These are phyloP conservation scores for Hibiscus syriacus DNA, from an alignment of 345 rosid species.

Conservation along the genomic window DNA sequence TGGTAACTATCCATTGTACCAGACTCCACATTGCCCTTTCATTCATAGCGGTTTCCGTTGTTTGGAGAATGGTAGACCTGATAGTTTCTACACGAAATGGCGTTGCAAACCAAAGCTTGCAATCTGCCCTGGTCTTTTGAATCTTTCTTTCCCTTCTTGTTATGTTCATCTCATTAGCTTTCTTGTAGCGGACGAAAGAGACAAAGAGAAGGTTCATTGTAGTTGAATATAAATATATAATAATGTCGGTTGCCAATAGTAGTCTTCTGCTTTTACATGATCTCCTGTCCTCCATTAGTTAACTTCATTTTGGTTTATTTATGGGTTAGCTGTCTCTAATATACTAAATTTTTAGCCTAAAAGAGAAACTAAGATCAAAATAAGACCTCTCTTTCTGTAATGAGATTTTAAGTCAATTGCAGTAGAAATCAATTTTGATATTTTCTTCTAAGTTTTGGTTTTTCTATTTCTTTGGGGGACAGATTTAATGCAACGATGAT, in stretches of 20 bases:
- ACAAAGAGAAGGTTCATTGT: no score
- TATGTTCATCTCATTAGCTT: not conserved
- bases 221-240: no score
- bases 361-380: no score
- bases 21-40: conserved; percentile 66
- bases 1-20: conserved; percentile 67
- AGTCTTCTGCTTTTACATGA: no score
- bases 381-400: no score
- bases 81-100: conserved; percentile 79
- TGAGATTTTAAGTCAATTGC: no score
- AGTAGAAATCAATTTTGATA: no score
- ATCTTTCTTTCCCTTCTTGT: not conserved
- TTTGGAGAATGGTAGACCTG: conserved; percentile 76
- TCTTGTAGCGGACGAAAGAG: not conserved
- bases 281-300: no score
- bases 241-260: no score
- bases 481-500: conserved; percentile 65
- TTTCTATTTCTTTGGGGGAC: conserved; percentile 9
- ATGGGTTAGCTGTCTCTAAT: no score
- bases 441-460: not conserved
- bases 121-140: conserved; percentile 88
- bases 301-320: no score
- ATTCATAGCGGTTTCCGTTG: conserved; percentile 79
- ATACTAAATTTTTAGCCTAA: no score
- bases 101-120: conserved; percentile 82